Percentiles rank a stretch among this genome's conserved stretches.
Conservation (phyloP, 2,329 filamentous ascomycete species). For the Lachnellula hyalina region DNA sequence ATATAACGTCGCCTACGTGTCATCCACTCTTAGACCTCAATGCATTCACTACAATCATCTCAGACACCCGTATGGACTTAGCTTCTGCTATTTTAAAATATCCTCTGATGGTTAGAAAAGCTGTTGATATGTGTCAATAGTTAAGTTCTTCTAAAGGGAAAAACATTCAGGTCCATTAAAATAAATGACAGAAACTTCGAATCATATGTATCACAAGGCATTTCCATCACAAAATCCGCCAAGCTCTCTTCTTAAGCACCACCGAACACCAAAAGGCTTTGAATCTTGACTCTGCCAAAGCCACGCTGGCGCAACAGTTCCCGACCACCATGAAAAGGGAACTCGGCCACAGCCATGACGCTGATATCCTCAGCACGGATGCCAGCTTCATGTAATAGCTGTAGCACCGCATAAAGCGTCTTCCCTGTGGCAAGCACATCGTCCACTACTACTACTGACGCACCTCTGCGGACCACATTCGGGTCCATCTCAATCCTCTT, state of each 20-base stretch:
- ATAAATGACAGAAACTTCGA: slow-evolving; percentile 6
- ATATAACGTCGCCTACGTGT: no score
- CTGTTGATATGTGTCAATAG: no score
- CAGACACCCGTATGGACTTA: no score
- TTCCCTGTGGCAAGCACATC: slow-evolving; percentile 23
- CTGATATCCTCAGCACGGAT: slow-evolving; percentile 14
- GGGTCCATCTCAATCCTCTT: slow-evolving; percentile 46
- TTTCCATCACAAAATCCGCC: background rate
- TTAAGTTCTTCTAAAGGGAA: no score
- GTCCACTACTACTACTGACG: slow-evolving; percentile 19
- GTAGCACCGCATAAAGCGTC: slow-evolving; percentile 22
- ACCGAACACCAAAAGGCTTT: slow-evolving; percentile 23
- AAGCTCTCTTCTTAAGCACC: slow-evolving; percentile 9
- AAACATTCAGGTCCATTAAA: no score
- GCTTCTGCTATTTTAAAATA: no score
- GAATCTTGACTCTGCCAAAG: slow-evolving; percentile 21
- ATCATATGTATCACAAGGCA: background rate
- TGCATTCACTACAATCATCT: no score
- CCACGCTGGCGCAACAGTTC: slow-evolving; percentile 16
- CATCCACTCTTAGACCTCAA: no score
- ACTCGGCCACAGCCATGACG: slow-evolving; percentile 21
- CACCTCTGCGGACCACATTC: slow-evolving; percentile 34
- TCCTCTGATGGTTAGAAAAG: no score
- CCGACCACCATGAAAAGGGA: slow-evolving; percentile 19
- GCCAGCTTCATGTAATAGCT: slow-evolving; percentile 18